These are phyloP conservation scores for Pyrenophora graminea DNA, from an alignment of 2,329 filamentous ascomycete genomes.

Conservation along the genomic window DNA sequence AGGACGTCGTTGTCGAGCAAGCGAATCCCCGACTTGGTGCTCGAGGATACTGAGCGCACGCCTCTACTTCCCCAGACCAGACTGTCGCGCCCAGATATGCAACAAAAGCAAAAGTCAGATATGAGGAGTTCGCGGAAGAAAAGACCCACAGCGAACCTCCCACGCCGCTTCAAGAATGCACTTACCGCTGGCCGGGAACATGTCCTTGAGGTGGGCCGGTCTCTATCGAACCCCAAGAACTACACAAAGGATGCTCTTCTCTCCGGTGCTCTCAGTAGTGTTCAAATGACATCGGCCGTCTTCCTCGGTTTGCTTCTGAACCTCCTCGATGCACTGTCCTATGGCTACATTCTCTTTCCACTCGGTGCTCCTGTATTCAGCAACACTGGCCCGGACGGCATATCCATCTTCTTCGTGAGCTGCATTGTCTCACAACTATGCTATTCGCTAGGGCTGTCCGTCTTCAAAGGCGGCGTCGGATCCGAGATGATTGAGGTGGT, in stretches of 20 bases:
- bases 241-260: slow-evolving; percentile 74
- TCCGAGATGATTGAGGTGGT: slow-evolving; percentile 99
- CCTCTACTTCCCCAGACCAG: slow-evolving; percentile 47
- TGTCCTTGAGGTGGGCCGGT: slow-evolving; percentile 28
- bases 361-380: slow-evolving; percentile 85
- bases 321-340: slow-evolving; percentile 90
- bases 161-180: slow-evolving; percentile 23
- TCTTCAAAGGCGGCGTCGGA: slow-evolving; percentile 87
- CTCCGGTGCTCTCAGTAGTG: slow-evolving; percentile 66
- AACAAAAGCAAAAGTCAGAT: slow-evolving; percentile 18
- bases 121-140: slow-evolving; percentile 11
- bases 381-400: slow-evolving; percentile 85
- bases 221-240: slow-evolving; percentile 63
- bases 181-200: slow-evolving; percentile 28
- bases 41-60: slow-evolving; percentile 41
- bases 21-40: slow-evolving; percentile 27
- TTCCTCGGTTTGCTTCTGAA: slow-evolving; percentile 88
- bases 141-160: slow-evolving; percentile 32
- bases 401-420: slow-evolving; percentile 98
- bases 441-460: slow-evolving; percentile 81
- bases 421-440: slow-evolving; percentile 92
- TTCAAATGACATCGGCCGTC: slow-evolving; percentile 79
- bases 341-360: slow-evolving; percentile 88
- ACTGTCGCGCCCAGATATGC: slow-evolving; percentile 29
- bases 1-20: slow-evolving; percentile 4